These are phyloP conservation scores for Globisporangium sylvaticum DNA, from an alignment of 352 stramenopile species.

Conservation along the genomic window DNA sequence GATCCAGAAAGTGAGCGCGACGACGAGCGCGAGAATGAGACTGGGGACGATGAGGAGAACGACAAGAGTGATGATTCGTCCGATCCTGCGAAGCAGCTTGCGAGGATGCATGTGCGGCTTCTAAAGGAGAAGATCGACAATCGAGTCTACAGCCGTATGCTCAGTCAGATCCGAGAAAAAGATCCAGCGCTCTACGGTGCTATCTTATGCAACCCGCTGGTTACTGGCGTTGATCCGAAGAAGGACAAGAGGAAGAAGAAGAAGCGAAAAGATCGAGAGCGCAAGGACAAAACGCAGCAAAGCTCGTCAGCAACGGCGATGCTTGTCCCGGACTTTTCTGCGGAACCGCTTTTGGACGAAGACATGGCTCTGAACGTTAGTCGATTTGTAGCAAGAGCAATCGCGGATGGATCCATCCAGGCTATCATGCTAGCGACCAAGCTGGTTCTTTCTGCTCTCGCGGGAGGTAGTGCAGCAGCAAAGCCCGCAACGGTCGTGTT, in stretches of 20 bases:
- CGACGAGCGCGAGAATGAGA: constrained; percentile 53
- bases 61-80: constrained; percentile 36
- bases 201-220: constrained; percentile 78
- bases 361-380: constrained; percentile 65
- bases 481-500: constrained; percentile 28
- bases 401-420: constrained; percentile 75
- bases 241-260: constrained; percentile 86
- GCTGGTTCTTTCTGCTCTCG: constrained; percentile 49
- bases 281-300: constrained; percentile 58
- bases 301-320: constrained; percentile 37
- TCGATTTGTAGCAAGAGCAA: constrained; percentile 70
- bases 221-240: constrained; percentile 72
- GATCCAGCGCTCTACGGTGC: constrained; percentile 81
- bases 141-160: constrained; percentile 75
- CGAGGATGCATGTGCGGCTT: constrained; percentile 47
- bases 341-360: constrained; percentile 42
- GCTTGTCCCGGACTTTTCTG: constrained; percentile 66
- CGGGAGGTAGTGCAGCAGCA: constrained; percentile 14
- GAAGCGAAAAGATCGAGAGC: constrained; percentile 78
- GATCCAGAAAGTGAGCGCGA: constrained; percentile 62
- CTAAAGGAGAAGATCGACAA: constrained; percentile 69
- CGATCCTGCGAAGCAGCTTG: constrained; percentile 46
- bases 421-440: constrained; percentile 71
- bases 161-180: constrained; percentile 70
- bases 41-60: constrained; percentile 52